Base-by-base conservation (phyloP, 2,329 filamentous ascomycete species). In the Diaporthe capsici region DNA sequence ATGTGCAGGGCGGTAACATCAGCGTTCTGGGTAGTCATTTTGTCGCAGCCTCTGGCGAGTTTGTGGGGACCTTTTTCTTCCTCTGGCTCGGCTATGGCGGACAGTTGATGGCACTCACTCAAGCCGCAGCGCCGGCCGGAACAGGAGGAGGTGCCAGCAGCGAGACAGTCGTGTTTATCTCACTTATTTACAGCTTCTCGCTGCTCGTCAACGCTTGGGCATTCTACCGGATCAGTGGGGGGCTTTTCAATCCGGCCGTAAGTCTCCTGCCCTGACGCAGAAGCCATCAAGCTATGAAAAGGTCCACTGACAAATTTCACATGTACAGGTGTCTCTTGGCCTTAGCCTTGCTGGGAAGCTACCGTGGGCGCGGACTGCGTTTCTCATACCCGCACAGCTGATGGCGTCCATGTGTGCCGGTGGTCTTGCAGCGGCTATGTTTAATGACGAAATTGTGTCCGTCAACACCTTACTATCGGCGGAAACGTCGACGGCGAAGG, bases 81-180 rank as follows among this genome's bases (percentile, higher is more conserved):
- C 60, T 65, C 8, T 65, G 60, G 60, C 60, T 65, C 8, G 60
- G 25, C 25, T 65, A 65, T 47, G 60, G 60, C 4, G 60, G 60
- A 22, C 60, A 65, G 12, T 22, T 65, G 9, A 65, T 65, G 60
- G 60, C 42, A 9, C 60, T 65, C 25, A 65, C 25, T 4, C 60
- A 65, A 10, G 60, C 60, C 9, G 39, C 60, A 5, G 25, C 60
- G 2, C 39, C 60, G 5, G 25, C 60, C 6, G 25, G 39, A 9
- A 31, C 39, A 31, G 60, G 39, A 28, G 60, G 39, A 31, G 60
- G 60, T 44, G 60, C 60, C n/a, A 65, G 60, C 60, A 65, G 60
- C 20, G 25, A 65, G 42, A 65, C 60, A 2, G 39, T 65, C 15
- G 60, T 65, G 7, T 65, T 65, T 17, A 65, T 65, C 42, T 28